Base-by-base conservation (phyloP, 2,329 filamentous ascomycete species). In the Clonostachys rhizophaga region DNA sequence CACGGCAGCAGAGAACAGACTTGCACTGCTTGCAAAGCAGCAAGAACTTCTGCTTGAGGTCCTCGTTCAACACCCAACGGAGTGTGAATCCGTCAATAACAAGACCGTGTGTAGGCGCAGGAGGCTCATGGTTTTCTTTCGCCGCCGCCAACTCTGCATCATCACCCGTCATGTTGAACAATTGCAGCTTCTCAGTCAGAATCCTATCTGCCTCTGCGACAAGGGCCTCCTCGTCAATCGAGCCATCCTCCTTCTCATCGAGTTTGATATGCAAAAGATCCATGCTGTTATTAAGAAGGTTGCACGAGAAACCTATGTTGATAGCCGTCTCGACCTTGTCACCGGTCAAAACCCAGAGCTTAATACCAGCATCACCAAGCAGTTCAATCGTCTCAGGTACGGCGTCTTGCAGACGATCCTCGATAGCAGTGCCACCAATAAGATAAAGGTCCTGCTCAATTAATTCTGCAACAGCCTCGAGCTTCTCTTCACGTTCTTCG, bases 281-380 rank as follows among this genome's bases (percentile, higher is more conserved):
- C 94, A 99, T 96, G 55, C 96, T 89, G 66, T 96, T 99, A 68
- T 92, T 91, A 47, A 99, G 80, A 34, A 99, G 77, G 58, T 99
- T 99, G 74, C 95, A 99, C 11, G 95, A 99, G 69, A 97, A 99
- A 3, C 94, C 94, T 62, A 99, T 99, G 70, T 99, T 99, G 82
- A 99, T 99, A 49, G 95, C 94, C 20, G 94, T 99, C 70, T 99
- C 94, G 34, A 97, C 92, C 69, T 97, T 99, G 76, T 99, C 94
- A 53, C 95, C 94, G 14, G 94, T 99, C 54, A 99, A 73, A 46
- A 99, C 94, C 94, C 94, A 99, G 8, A 99, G 81, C 69, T 99
- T 99, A 68, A 99, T 96, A 64, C 95, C 95, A 46, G 94, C 94
- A 59, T 91, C 83, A 33, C 87, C 92, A 45, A 99, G 83, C 41